phyloP scores from a whole-genome alignment of 192 early-diverging fungal species.

The Rhizoclosmatium sp. region DNA sequence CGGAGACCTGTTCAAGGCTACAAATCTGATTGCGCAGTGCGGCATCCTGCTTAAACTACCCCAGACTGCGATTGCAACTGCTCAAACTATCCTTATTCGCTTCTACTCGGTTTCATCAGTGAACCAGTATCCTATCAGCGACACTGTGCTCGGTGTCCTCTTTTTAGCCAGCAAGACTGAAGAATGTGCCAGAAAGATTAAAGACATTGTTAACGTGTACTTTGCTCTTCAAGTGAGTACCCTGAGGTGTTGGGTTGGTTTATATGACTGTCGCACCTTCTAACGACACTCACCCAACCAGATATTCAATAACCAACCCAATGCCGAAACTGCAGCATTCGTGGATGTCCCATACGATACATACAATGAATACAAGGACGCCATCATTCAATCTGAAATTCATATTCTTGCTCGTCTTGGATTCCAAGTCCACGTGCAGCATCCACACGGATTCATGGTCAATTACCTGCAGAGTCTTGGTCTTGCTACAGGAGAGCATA shows the following conservation, averaged over 20 bases:
- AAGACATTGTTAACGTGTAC: conserved; percentile 86
- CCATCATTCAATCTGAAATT: conserved; percentile 82
- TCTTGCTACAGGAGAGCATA: conserved; percentile 67
- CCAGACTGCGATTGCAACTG: conserved; percentile 94
- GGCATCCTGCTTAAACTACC: conserved; percentile 45
- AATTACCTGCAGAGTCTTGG: conserved; percentile 89
- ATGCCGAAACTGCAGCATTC: conserved; percentile 13
- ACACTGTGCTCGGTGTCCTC: conserved; percentile 52
- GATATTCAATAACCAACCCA: neutral
- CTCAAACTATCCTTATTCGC: conserved; percentile 91
- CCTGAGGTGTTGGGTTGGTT: neutral
- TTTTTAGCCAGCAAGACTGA: conserved; percentile 68
- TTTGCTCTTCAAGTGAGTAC: conserved; percentile 46
- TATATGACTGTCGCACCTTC: too few relatives aligned
- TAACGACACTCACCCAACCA: neutral
- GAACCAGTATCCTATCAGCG: conserved; percentile 70
- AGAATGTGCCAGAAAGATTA: conserved; percentile 78
- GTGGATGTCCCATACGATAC: conserved; percentile 26
- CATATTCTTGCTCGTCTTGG: conserved; percentile 86
- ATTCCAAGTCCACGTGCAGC: conserved; percentile 96
- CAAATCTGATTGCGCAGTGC: too few relatives aligned
- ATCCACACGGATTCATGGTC: conserved; percentile 94
- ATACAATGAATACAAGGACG: conserved; percentile 83
- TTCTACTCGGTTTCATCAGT: conserved; percentile 87
- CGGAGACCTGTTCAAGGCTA: too few relatives aligned